Conservation (phyloP, 768 basidiomycete species). For the Lactarius quietus region DNA sequence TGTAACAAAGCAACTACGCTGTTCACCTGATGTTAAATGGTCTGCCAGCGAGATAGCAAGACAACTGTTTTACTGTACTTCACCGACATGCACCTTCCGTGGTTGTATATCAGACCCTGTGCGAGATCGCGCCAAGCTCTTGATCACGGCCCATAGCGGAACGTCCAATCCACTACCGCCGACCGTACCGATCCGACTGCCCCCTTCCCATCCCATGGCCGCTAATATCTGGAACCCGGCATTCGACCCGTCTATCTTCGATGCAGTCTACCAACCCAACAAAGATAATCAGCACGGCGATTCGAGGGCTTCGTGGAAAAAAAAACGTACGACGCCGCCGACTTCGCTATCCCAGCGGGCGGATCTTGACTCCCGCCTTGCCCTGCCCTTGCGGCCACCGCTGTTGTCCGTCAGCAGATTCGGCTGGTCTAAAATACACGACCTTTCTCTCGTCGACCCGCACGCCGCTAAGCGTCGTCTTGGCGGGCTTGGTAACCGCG, state of each 20-base stretch:
- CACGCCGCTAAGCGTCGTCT: slow-evolving; percentile 58
- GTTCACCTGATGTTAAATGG: neutral
- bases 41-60: neutral
- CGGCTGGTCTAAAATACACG: slow-evolving; percentile 35
- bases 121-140: slow-evolving; percentile 62
- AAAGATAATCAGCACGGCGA: neutral
- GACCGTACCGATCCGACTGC: slow-evolving; percentile 63
- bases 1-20: neutral
- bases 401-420: slow-evolving; percentile 24
- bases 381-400: slow-evolving; percentile 17
- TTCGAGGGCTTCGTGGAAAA: neutral
- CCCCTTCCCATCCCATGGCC: slow-evolving; percentile 90
- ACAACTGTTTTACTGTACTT: neutral
- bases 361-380: slow-evolving; percentile 9
- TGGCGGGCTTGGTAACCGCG: slow-evolving; percentile 74
- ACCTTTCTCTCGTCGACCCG: slow-evolving; percentile 61
- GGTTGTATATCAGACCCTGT: neutral
- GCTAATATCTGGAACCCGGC: slow-evolving; percentile 85
- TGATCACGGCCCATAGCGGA: slow-evolving; percentile 82
- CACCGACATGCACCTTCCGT: neutral
- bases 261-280: slow-evolving; percentile 53
- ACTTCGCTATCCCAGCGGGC: slow-evolving; percentile 80
- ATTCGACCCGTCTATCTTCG: slow-evolving; percentile 75
- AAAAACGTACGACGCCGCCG: slow-evolving; percentile 66
- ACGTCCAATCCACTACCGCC: slow-evolving; percentile 55